phyloP scores from a whole-genome alignment of 495 filamentous ascomycete species.

The Oidiodendron maius region DNA sequence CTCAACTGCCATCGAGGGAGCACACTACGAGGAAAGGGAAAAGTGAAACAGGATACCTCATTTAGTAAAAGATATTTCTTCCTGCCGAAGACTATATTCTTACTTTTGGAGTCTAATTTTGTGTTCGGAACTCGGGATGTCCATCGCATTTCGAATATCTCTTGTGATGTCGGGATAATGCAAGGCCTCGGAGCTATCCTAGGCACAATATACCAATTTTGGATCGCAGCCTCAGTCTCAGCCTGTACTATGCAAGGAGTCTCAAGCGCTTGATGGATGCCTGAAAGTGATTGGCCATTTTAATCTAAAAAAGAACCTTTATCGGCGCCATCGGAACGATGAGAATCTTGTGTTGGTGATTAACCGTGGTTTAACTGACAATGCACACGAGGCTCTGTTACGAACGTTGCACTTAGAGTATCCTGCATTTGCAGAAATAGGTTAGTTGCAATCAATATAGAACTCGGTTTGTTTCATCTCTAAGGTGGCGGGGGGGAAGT shows the following conservation, averaged over 20 bases:
- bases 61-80: conserved; percentile 1
- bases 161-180: not conserved
- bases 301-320: conserved; percentile 22
- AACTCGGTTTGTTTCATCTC: too few relatives aligned
- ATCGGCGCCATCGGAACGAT: conserved; percentile 10
- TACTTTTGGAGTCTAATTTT: conserved; percentile 29
- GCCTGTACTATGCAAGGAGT: conserved; percentile 27
- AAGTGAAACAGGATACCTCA: conserved; percentile 1
- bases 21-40: conserved; percentile 25
- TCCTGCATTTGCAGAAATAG: too few relatives aligned
- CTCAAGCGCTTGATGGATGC: conserved; percentile 39
- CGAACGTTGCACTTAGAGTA: too few relatives aligned
- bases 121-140: conserved; percentile 14
- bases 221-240: conserved; percentile 25
- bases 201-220: conserved; percentile 9
- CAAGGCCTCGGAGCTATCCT: not conserved
- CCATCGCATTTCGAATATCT: not conserved
- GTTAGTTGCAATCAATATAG: too few relatives aligned
- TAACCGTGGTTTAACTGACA: conserved; percentile 23
- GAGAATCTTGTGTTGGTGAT: conserved; percentile 16
- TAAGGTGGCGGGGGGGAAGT: too few relatives aligned
- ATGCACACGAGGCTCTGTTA: too few relatives aligned
- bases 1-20: conserved; percentile 38
- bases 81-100: conserved; percentile 32
- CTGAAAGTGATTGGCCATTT: conserved; percentile 36